Base-by-base conservation (phyloP, 805 yeast genomes). In the Saccharomycopsis sp. region DNA sequence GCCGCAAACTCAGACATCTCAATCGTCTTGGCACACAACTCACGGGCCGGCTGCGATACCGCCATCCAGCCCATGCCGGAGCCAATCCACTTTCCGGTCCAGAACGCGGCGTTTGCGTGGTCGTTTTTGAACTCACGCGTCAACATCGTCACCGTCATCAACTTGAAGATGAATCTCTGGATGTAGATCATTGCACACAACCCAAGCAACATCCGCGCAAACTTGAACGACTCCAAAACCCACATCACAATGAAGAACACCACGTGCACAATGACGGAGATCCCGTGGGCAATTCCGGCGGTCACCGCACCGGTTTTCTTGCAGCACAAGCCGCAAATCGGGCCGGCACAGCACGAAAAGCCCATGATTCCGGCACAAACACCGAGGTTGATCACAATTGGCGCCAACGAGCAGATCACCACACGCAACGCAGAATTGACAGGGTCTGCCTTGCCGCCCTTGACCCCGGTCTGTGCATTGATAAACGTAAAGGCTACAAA, bases 281-380 rank as follows among this genome's bases (percentile, higher is more conserved):
- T 50, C 0, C 74, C 62, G 66, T 85, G 94, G 1, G 82, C 84
- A 1, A 77, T 44, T 2, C 75, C 74, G 0, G 96, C 87, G 20
- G 85, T 65, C 1, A 76, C 60, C 1, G 82, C 72, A 0, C 89
- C 83, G 54, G 78, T 77, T 3, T 69, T 70, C 5, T 69, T 69
- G 57, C 75, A 72, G 46, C 79, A 70, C 76, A 91, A 73, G 59
- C 94, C 94, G 64, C 92, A 82, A 70, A 92, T 67, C 66, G 99
- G 99, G 72, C 99, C 99, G 29, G 97, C 89, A 80, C 97, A 94
- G 76, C 99, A 94, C 15, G 97, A 88, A 73, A 91, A 70, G 66
- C 83, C 90, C 66, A 88, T 78, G 74, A 92, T 81, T 64, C 87
- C 79, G 67, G 80, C 81, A 64, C 91, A 75, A 37, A 84, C 86